Evolutionary conservation across 176 grass and related monocot genomes (phyloP).

Genomic region (Oryza punctata): DNA sequence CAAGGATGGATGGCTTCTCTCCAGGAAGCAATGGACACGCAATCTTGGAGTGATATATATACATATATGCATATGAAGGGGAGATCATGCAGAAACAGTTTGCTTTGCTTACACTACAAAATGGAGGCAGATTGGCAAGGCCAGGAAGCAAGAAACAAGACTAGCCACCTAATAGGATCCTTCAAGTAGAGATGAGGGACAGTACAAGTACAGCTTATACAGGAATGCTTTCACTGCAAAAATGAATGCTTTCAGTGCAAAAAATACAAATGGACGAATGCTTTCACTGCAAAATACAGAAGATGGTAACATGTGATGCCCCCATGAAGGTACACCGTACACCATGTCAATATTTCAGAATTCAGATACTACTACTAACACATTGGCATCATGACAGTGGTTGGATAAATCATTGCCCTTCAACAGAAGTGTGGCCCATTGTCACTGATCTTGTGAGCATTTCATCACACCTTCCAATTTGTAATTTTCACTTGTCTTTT

Average conservation of each 20-base stretch:
- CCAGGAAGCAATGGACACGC: neutral
- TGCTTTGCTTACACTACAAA: slow-evolving; percentile 91
- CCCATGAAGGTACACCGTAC: slow-evolving; percentile 35
- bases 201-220: slow-evolving; percentile 40
- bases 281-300: slow-evolving; percentile 43
- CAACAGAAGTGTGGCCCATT: neutral
- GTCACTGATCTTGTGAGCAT: slow-evolving; percentile 3
- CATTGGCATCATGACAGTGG: slow-evolving; percentile 26
- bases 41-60: neutral
- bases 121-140: slow-evolving; percentile 43
- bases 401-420: slow-evolving; percentile 38
- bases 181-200: slow-evolving; percentile 49
- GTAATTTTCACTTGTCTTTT: neutral
- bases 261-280: slow-evolving; percentile 31
- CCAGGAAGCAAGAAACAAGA: slow-evolving; percentile 43
- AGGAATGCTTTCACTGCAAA: slow-evolving; percentile 48
- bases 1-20: slow-evolving; percentile 12
- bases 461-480: slow-evolving; percentile 32
- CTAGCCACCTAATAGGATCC: slow-evolving; percentile 50
- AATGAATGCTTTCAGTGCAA: slow-evolving; percentile 47
- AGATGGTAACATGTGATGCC: slow-evolving; percentile 21
- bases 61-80: neutral
- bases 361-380: neutral
- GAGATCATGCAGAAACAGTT: slow-evolving; percentile 11
- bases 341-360: neutral